Base-by-base conservation (phyloP, 768 basidiomycete genomes). In the Lactarius hengduanensis region DNA sequence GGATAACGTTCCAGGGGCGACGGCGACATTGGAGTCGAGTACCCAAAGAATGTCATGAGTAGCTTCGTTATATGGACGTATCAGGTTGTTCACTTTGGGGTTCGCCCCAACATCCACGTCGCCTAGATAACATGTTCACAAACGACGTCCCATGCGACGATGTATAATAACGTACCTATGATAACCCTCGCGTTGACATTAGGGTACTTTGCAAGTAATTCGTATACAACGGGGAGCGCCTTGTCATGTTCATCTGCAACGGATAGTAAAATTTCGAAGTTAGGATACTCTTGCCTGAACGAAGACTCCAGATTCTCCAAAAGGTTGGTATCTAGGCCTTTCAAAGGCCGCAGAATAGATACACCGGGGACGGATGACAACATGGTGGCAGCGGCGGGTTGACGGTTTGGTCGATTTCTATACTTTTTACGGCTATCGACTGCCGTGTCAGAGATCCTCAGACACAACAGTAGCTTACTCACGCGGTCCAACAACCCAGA, bases 71-170 rank as follows among this genome's bases (percentile, higher is more conserved):
- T 95, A 98, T 16, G 96, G 84, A 40, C 87, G 86, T 68, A 95
- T 82, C 56, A 99, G 87, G 76, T 98, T 98, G 80, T 98, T 98
- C 72, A 98, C 90, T 81, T 98, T 98, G 0, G 97, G 97, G 71
- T 99, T 99, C 36, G 93, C 88, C 6, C 96, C 96, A 26, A 96
- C 89, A 56, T 83, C 75, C 67, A 91, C 88, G 72, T 92, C 89
- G 57, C 94, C 94, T 94, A 59, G 34, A 57, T 32, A 59, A 0
- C 16, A 26, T 26, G 15, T 60, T 63, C 15, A 47, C 32, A n/a
- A 56, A 38, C 26, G 26, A 9, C 64, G 2, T 18, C 32, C 26
- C 11, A 47, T 62, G 60, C 6, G 58, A 40, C 41, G 10, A 36
- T 26, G 26, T n/a, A 65, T 15, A 38, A 57, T 0, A 30, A 73